Evolutionary conservation across 2,329 filamentous ascomycete species (phyloP).

Genomic region (Thelonectria discophora): DNA sequence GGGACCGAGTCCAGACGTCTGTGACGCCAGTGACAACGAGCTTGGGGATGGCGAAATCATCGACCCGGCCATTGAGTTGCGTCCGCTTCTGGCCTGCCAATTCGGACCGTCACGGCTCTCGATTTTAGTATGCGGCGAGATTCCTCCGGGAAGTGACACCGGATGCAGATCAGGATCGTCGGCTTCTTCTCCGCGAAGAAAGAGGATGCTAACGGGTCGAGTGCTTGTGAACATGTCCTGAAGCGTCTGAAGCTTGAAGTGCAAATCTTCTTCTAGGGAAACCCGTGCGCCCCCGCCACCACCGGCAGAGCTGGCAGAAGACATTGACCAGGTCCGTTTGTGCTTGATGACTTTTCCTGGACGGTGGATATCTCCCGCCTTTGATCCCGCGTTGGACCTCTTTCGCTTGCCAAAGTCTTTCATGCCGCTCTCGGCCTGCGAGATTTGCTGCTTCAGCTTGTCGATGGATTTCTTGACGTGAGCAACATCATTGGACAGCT

Average conservation of each 20-base stretch:
- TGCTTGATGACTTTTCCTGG: slow-evolving; percentile 89
- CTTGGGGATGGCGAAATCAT: slow-evolving; percentile 74
- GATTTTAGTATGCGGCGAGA: slow-evolving; percentile 65
- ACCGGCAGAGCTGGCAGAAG: slow-evolving; percentile 73
- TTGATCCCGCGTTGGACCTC: slow-evolving; percentile 60
- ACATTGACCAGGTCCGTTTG: slow-evolving; percentile 95
- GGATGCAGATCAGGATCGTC: slow-evolving; percentile 85
- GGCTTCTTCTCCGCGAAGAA: slow-evolving; percentile 77
- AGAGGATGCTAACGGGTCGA: slow-evolving; percentile 78
- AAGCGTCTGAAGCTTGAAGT: slow-evolving; percentile 78
- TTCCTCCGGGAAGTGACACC: slow-evolving; percentile 75
- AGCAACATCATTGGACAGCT: slow-evolving; percentile 91
- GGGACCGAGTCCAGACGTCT: slow-evolving; percentile 55
- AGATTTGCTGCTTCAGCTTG: slow-evolving; percentile 92
- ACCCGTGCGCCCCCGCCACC: slow-evolving; percentile 54
- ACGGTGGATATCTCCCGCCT: slow-evolving; percentile 61
- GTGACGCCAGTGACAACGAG: slow-evolving; percentile 69
- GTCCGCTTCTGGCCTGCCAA: slow-evolving; percentile 63
- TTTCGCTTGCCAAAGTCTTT: slow-evolving; percentile 75
- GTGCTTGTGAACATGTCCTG: slow-evolving; percentile 93
- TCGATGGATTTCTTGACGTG: slow-evolving; percentile 98
- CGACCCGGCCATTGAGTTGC: slow-evolving; percentile 67
- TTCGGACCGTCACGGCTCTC: slow-evolving; percentile 57
- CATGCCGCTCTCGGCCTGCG: slow-evolving; percentile 75
- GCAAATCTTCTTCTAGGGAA: slow-evolving; percentile 77